A percentile compares a stretch with the other conserved stretches of the same genome.
Conservation (phyloP, 169 alveolate species). For the Plasmodium reichenowi region DNA sequence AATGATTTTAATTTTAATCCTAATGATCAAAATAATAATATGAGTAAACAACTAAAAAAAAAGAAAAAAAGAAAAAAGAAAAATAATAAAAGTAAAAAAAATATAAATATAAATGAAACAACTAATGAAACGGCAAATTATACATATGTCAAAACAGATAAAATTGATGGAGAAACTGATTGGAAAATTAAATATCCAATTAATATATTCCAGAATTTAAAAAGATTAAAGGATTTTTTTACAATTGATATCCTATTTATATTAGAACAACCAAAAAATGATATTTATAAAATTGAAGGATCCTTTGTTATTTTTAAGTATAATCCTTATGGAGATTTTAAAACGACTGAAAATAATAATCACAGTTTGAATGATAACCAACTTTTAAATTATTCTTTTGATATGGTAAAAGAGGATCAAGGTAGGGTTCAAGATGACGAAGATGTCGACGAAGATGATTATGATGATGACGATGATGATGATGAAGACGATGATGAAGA, state of each 20-base stretch:
- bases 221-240: slow-evolving; percentile 81
- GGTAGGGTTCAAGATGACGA: slow-evolving; percentile 1
- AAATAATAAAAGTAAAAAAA: neutral
- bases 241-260: slow-evolving; percentile 81
- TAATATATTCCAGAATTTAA: slow-evolving; percentile 86
- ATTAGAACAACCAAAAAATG: slow-evolving; percentile 91
- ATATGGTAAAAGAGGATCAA: slow-evolving; percentile 12
- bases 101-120: neutral
- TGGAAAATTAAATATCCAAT: slow-evolving; percentile 98
- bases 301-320: slow-evolving; percentile 83
- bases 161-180: slow-evolving; percentile 99
- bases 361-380: slow-evolving; percentile 10
- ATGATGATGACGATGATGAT: slow-evolving; percentile 22
- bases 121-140: slow-evolving; percentile 83
- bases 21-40: neutral
- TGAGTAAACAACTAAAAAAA: neutral
- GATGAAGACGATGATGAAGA: slow-evolving; percentile 5
- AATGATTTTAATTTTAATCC: slow-evolving; percentile 3
- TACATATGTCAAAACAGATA: slow-evolving; percentile 96
- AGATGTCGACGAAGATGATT: slow-evolving; percentile 6
- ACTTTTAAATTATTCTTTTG: slow-evolving; percentile 38
- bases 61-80: slow-evolving; percentile 76
- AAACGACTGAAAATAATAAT: slow-evolving; percentile 44
- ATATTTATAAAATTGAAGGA: slow-evolving; percentile 91
- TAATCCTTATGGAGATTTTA: slow-evolving; percentile 66